Conservation (phyloP, 2,329 filamentous ascomycete species). For the Drechmeria coniospora region DNA sequence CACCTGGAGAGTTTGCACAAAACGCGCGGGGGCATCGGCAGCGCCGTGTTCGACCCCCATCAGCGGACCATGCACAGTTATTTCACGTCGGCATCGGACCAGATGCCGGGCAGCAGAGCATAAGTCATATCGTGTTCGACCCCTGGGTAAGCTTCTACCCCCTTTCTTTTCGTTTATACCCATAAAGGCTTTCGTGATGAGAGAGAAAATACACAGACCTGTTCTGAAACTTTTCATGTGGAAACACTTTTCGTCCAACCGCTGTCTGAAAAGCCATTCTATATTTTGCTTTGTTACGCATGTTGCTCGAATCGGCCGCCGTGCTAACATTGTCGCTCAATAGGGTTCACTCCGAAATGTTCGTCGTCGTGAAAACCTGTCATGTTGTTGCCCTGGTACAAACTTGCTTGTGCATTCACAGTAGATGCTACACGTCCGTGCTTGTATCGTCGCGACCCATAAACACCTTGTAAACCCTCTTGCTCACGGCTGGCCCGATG, state of each 20-base stretch:
- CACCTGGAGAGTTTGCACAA: conserved; percentile 65
- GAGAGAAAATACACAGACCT: conserved; percentile 61
- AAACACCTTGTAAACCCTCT: conserved; percentile 44
- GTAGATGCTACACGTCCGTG: conserved; percentile 30
- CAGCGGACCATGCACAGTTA: conserved; percentile 67
- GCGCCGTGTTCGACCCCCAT: conserved; percentile 54
- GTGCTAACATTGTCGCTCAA: too few species aligned
- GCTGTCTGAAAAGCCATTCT: conserved; percentile 48
- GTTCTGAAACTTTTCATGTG: conserved; percentile 61
- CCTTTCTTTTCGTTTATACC: too few species aligned
- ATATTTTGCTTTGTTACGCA: background rate
- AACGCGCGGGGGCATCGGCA: conserved; percentile 71
- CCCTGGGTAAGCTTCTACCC: too few species aligned
- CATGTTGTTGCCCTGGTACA: too few species aligned
- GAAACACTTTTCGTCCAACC: conserved; percentile 62
- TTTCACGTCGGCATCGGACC: conserved; percentile 35
- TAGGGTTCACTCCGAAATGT: too few species aligned
- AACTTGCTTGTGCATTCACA: too few species aligned
- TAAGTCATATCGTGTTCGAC: too few species aligned
- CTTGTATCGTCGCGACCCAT: conserved; percentile 38
- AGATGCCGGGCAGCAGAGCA: too few species aligned
- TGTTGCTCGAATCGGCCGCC: conserved; percentile 1
- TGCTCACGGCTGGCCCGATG: conserved; percentile 43
- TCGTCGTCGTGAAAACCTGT: too few species aligned
- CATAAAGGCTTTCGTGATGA: conserved; percentile 46